Evolutionary conservation across 192 early-diverging fungal species (phyloP), one percentile per base, ranked within the genome.

Genomic region (Podila epicladia): DNA sequence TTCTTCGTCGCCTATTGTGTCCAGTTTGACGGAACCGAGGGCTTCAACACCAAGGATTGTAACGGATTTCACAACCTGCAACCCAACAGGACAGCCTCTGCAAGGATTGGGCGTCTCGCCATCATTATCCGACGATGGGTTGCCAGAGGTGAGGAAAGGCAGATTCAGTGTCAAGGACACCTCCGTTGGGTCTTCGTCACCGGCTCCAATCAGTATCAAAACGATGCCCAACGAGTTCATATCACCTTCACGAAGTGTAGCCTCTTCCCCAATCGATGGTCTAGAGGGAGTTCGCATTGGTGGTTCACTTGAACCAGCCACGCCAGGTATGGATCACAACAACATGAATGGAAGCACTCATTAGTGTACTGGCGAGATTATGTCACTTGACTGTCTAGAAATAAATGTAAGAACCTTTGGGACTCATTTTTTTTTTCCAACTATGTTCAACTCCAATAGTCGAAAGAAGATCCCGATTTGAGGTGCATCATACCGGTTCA

Each of bases 141-240:
- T 55, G 22, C 75, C 64, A 55, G 71, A 89, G 82, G 85, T 92
- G 11, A 88, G 82, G 65, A 94, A 93, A 57, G 93, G 93, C 19
- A 75, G 93, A 57, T 94, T 94, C 63, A 89, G 89, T 77, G 90
- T 94, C 50, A 87, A 71, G 20, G 85, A 85, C 35, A 84, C 63
- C 19, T 55, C 60, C 13, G 22, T 32, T 41, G 32, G 41, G 41
- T 45, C n/a, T 20, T 67, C 65, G 45, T 49, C 61, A 57, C 59
- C 57, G 64, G 57, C 65, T 61, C 72, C 60, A n/a, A 33, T 49
- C 45, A 67, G 63, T 9, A 67, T 53, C 57, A 79, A 60, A 41
- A 69, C 66, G 11, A 58, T 62, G 62, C 31, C 74, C 11, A 58
- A 38, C 57, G 77, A 82, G 41, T 51, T 19, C 51, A 33, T 65